Base-by-base conservation (phyloP, 1,284 basidiomycete species). In the Rhodotorula sp. region DNA sequence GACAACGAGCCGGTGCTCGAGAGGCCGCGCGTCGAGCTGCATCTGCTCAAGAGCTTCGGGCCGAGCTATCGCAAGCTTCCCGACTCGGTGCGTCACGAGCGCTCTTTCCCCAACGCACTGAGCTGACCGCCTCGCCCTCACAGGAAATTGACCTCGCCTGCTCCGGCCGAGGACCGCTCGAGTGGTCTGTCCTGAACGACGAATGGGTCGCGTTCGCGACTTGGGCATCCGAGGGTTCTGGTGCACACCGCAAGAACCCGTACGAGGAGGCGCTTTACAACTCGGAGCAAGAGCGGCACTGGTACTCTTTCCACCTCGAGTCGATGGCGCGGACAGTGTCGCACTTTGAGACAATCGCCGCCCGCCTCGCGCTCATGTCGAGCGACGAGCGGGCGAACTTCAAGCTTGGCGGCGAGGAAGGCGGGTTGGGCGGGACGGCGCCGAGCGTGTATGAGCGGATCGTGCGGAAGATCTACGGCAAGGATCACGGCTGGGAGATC, bases 161-260 rank as follows among this genome's bases (percentile, higher is more conserved):
- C 81, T 96, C 94, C 2, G 95, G 92, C 13, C 88, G 96, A 51
- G 94, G 97, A 78, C 88, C 94, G 73, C 89, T 98, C 76, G 95
- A 92, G 80, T 92, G 94, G 82, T 94, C 93, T 57, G 94, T 99
- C 44, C 86, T 99, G 66, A 99, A 97, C 79, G 93, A 97, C 78
- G 86, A 89, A 72, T 96, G 93, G 92, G 92, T 98, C 44, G 96
- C 94, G 18, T 94, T 96, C 80, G 95, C 96, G 2, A 96, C 94
- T 0, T 97, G 94, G 94, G 92, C 93, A 24, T 89, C 90, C 30
- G 97, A 95, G 69, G 95, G 97, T 76, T 69, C 69, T 3, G 73
- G 74, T 68, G 87, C 94, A 15, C 94, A 98, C 82, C 95, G 95
- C 84, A 99, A 98, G 84, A 99, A 97, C 80, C 85, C 88, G 3